Base-by-base conservation (phyloP, 345 rosid species). In the Citrus inodora region DNA sequence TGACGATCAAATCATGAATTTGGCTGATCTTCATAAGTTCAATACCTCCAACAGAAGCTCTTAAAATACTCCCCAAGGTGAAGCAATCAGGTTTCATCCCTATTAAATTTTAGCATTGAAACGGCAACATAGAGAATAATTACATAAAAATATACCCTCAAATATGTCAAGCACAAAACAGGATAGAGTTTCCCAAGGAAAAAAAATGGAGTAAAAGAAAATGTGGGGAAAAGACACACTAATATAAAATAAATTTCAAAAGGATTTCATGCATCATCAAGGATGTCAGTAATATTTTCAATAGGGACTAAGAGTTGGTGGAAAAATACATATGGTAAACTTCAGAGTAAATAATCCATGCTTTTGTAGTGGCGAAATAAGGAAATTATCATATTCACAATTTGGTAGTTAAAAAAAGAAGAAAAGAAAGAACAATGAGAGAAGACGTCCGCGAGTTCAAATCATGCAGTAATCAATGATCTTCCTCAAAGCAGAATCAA, bases 31-130 rank as follows among this genome's bases (percentile, higher is more conserved):
- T 72, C 69, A 79, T 53, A 58, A 84, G 75, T 82, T 78, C 59
- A 46, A 73, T 77, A 74, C 74, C 78, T 74, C 77, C 83, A 65
- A 82, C 72, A 67, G 81, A 88, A 68, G 88, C 92, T 83, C 87
- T 89, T 72, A 92, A 88, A 79, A 92, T 84, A 85, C 86, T 87
- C 25, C 91, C 92, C 64, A 92, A 81, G 40, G 93, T 91, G 85
- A 87, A 90, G 83, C 78, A 84, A 83, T 94, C 95, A 71, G 91
- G 95, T 77, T 69, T 28, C 72, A 78, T 70, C 80, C 97, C 96
- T 92, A 67, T 67, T 66, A 71, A 86, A 73, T 55, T 66, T 64
- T 40, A 65, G 60, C 33, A 81, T 53, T 69, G 62, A 78, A 81
- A 68, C 28, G 19, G 38, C 21, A 33, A 28, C 30, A 67, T 33